Base-by-base conservation (phyloP, 108 stramenopile species). In the Cyclostephanos invisitatus region DNA sequence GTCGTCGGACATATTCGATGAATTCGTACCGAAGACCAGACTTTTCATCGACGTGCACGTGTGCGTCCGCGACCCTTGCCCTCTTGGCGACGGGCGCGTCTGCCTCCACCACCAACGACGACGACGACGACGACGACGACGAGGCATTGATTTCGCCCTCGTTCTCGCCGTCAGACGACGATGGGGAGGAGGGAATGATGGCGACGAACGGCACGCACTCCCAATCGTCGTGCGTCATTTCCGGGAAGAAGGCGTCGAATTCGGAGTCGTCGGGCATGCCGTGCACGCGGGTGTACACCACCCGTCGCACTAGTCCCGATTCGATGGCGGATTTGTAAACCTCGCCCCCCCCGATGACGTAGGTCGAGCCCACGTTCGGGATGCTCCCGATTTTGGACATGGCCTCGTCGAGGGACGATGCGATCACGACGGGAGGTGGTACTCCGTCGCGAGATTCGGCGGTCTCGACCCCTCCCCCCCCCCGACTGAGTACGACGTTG, bases 301-400 rank as follows among this genome's bases (percentile, higher is more conserved):
- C 82, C 24, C 77, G 68, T 37, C 89, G 77, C 38, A 96, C 87
- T 55, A 85, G 74, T 14, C 90, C 84, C 20, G 86, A 62, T 53
- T 73, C 61, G 8, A 99, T 68, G 35, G 97, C 96, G 72, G 95
- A 81, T 22, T 79, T 59, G 76, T 98, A 99, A 35, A 98, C 76
- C 58, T 87, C 77, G 21, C 83, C 96, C 29, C 99, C 99, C 37
- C 99, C 99, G 75, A 98, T 98, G 72, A 98, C 81, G 70, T 96
- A 98, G 6, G 96, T 85, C 38, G 84, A 63, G n/a, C 90, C 96
- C 9, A 87, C 64, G 59, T 88, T 77, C 1, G 83, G 56, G 36
- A 59, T 62, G n/a, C 47, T 12, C 35, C 68, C 65, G 53, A 98
- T 80, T 58, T 84, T 74, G 12, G 67, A 64, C 66, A 92, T 80